Evolutionary conservation across 805 yeast genomes (phyloP).

Genomic region (Yarrowia sp.): DNA sequence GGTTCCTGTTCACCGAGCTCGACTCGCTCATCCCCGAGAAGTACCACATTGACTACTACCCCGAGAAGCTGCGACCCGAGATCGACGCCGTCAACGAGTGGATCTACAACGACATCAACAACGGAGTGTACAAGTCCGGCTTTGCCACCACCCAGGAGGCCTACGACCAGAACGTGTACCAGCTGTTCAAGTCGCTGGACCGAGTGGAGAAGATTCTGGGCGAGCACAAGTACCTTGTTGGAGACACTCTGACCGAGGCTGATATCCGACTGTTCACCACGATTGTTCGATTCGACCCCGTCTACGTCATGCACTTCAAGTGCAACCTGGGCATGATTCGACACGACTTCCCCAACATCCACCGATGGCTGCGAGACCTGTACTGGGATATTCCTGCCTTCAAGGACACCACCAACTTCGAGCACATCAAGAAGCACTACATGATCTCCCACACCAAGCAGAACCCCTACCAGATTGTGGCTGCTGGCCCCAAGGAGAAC

Average conservation of each 20-base stretch:
- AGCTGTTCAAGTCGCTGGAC: conserved; percentile 65
- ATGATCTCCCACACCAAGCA: conserved; percentile 78
- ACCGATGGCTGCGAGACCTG: conserved; percentile 75
- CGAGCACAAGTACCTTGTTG: conserved; percentile 50
- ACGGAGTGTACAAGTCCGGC: conserved; percentile 91
- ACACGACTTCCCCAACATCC: conserved; percentile 69
- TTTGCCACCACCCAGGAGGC: conserved; percentile 82
- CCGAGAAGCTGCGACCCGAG: conserved; percentile 49
- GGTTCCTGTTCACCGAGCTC: conserved; percentile 78
- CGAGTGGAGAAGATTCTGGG: conserved; percentile 62
- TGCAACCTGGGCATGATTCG: conserved; percentile 83
- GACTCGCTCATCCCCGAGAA: conserved; percentile 46
- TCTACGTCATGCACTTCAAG: conserved; percentile 93
- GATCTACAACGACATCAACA: conserved; percentile 83
- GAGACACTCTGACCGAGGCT: conserved; percentile 77
- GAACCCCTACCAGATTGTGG: conserved; percentile 81
- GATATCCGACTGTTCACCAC: conserved; percentile 87
- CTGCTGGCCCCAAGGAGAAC: conserved; percentile 83
- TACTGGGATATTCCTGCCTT: conserved; percentile 80
- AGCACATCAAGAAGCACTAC: conserved; percentile 88
- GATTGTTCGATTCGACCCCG: conserved; percentile 86
- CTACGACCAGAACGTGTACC: conserved; percentile 65
- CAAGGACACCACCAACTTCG: conserved; percentile 75
- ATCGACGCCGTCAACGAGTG: conserved; percentile 79
- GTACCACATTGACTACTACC: conserved; percentile 59